Base-by-base conservation (phyloP, 202 grass and related monocot species). In the Zizania palustris region DNA sequence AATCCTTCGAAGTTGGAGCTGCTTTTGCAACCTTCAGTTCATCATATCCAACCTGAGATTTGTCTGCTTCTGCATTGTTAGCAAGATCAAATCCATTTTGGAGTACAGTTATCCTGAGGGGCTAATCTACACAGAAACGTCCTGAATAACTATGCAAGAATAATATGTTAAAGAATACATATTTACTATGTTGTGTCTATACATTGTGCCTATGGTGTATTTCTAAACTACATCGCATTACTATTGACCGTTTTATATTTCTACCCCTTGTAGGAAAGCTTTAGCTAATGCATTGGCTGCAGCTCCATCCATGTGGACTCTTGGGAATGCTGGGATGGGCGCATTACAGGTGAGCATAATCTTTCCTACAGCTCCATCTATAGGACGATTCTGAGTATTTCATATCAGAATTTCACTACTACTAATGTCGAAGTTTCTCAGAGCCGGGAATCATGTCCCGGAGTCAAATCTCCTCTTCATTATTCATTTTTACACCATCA, bases 261-360 rank as follows among this genome's bases (percentile, higher is more conserved):
- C 13, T 56, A 67, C 71, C 83, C 45, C 45, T 83, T 92, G 68
- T 75, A 98, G 95, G 91, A 92, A 98, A 98, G 95, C 91, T 76
- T 87, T 98, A 34, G 95, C 91, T 80, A 98, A 98, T 71, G 95
- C 95, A 33, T 82, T 98, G 73, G 95, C 95, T 58, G 85, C 85
- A 50, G 95, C 95, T 83, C 95, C 95, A 41, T 98, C 95, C 41
- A 98, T 98, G 89, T 98, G 95, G 95, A 94, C 78, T 75, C 87
- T 94, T 11, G 95, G 95, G 41, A 94, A 98, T 75, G 91, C 91
- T 75, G 95, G 95, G 82, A 98, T 98, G 95, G 91, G 95, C 37
- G 91, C 95, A 22, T 86, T 98, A 53, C 91, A 98, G 85, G 95
- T 94, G 65, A 85, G 34, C 59, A 79, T 74, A 21, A 63, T 75